Percentiles rank a stretch among this genome's conserved stretches.
phyloP scores from a whole-genome alignment of 768 basidiomycete species.

The Naganishia friedmannii region DNA sequence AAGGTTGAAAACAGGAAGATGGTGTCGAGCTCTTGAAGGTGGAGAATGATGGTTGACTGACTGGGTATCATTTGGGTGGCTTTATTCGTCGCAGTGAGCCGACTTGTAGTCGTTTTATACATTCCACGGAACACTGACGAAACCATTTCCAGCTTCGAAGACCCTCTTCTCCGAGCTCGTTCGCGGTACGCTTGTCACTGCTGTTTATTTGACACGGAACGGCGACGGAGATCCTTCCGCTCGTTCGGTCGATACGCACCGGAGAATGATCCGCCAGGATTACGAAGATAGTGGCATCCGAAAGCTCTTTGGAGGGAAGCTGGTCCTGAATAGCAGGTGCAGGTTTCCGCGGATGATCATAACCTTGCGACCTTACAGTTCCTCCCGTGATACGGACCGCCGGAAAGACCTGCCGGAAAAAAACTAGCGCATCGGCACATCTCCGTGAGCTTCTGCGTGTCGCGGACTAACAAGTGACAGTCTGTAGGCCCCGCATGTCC shows the following conservation, averaged over 20 bases:
- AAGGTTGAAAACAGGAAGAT: not conserved
- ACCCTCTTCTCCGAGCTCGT: not conserved
- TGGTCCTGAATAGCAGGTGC: not conserved
- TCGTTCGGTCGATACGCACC: too few relatives aligned
- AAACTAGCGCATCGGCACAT: not conserved
- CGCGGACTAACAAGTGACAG: not conserved
- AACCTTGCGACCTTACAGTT: not conserved
- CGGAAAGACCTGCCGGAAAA: not conserved
- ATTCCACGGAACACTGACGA: not conserved
- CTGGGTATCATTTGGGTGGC: not conserved
- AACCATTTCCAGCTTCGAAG: not conserved
- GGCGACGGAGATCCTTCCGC: not conserved
- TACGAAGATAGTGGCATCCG: too few relatives aligned
- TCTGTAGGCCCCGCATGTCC: not conserved
- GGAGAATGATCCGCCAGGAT: too few relatives aligned
- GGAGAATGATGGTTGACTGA: not conserved
- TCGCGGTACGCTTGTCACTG: not conserved
- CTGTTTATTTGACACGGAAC: not conserved
- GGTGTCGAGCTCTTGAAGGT: not conserved
- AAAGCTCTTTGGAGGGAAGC: not conserved
- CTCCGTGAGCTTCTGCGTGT: not conserved
- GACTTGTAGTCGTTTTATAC: slow-evolving; percentile 8
- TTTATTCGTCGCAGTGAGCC: not conserved
- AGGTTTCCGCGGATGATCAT: not conserved
- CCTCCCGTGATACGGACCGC: not conserved